Conservation (phyloP, 2,329 filamentous ascomycete species). For the Fonsecaea monophora region DNA sequence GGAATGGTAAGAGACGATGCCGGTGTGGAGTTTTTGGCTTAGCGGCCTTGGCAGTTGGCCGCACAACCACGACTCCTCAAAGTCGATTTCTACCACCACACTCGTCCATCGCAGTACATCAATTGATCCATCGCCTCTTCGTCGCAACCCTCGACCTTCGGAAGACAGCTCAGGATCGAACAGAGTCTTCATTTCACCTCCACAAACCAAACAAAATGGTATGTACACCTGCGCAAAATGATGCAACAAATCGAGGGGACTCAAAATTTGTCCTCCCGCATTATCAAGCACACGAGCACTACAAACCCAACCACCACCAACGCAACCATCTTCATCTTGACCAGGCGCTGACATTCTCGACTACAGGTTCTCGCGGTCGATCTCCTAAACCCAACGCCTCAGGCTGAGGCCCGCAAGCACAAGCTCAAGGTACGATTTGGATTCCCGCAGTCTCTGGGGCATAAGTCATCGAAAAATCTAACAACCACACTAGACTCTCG, state of each 20-base stretch:
- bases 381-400: slow-evolving; percentile 98
- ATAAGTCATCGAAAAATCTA: slow-evolving; percentile 24
- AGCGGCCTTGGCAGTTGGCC: slow-evolving; percentile 5
- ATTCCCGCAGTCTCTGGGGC: neutral
- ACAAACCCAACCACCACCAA: slow-evolving; percentile 33
- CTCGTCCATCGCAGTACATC: slow-evolving; percentile 40
- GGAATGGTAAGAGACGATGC: neutral
- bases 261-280: slow-evolving; percentile 34
- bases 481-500: slow-evolving; percentile 71
- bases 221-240: slow-evolving; percentile 49
- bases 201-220: slow-evolving; percentile 70
- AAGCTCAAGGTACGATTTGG: slow-evolving; percentile 90
- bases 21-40: neutral
- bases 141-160: slow-evolving; percentile 44
- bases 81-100: slow-evolving; percentile 30
- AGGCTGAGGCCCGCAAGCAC: slow-evolving; percentile 99
- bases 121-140: slow-evolving; percentile 45
- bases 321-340: slow-evolving; percentile 26
- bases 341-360: slow-evolving; percentile 37
- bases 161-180: slow-evolving; percentile 38
- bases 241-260: slow-evolving; percentile 26
- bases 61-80: slow-evolving; percentile 19
- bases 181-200: slow-evolving; percentile 18
- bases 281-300: slow-evolving; percentile 39
- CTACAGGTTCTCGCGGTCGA: slow-evolving; percentile 98